Conservation (phyloP, 2,329 filamentous ascomycete species). For the Hyphodiscus sp. region DNA sequence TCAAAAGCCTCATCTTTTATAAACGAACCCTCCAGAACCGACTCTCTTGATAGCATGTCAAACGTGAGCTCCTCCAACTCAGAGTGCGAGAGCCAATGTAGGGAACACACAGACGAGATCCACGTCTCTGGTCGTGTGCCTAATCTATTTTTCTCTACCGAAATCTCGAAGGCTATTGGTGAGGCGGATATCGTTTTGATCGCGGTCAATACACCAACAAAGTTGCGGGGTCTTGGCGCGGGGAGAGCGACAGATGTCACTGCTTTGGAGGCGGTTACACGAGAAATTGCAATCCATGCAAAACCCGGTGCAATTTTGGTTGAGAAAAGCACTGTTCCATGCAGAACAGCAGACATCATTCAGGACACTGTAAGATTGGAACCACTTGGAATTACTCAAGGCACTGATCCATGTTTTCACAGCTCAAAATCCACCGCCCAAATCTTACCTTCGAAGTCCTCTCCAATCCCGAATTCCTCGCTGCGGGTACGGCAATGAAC, state of each 20-base stretch:
- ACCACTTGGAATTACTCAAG: too few relatives aligned
- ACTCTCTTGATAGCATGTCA: constrained; percentile 27
- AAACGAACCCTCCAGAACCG: constrained; percentile 31
- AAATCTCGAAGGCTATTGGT: constrained; percentile 53
- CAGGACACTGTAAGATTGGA: constrained; percentile 52
- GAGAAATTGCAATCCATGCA: constrained; percentile 60
- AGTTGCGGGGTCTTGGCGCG: constrained; percentile 61
- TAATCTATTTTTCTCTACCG: constrained; percentile 69
- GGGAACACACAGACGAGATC: constrained; percentile 24
- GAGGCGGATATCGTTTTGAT: constrained; percentile 70
- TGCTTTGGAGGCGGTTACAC: constrained; percentile 62
- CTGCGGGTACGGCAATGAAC: constrained; percentile 68
- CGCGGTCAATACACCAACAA: constrained; percentile 75
- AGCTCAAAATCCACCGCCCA: constrained; percentile 54
- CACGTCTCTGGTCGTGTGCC: constrained; percentile 41
- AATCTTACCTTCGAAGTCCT: constrained; percentile 66
- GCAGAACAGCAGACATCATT: constrained; percentile 64
- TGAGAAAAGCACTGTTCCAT: constrained; percentile 77
- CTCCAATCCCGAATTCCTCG: constrained; percentile 76
- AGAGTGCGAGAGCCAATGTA: constrained; percentile 29
- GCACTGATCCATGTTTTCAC: background rate
- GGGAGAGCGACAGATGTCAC: constrained; percentile 68
- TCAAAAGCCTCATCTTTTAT: constrained; percentile 38
- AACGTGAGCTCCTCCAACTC: constrained; percentile 28
- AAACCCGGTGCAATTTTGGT: constrained; percentile 66